phyloP scores from a whole-genome alignment of 345 rosid genomes.

The Citrus inodora region DNA sequence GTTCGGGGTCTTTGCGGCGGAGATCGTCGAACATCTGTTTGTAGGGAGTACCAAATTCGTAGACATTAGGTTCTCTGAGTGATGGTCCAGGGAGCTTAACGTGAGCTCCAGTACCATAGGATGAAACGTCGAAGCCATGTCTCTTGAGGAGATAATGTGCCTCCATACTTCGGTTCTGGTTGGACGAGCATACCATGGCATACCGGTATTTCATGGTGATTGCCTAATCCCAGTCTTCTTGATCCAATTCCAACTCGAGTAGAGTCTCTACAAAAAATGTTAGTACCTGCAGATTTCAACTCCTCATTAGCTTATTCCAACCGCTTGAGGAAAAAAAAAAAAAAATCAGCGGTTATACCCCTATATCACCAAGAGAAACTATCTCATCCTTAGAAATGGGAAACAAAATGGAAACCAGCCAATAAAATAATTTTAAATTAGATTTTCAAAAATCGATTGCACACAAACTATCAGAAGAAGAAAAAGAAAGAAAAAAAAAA shows the following conservation, averaged over 20 bases:
- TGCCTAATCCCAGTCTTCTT: background rate
- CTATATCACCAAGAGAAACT: background rate
- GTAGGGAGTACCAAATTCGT: slow-evolving; percentile 96
- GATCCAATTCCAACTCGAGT: background rate
- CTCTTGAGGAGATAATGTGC: slow-evolving; percentile 80
- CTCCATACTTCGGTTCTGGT: slow-evolving; percentile 92
- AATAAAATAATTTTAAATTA: too few species aligned
- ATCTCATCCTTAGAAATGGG: background rate
- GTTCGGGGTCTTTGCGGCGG: slow-evolving; percentile 91
- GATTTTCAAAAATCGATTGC: background rate
- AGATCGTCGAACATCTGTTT: slow-evolving; percentile 94
- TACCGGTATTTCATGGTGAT: slow-evolving; percentile 60
- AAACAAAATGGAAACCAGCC: background rate
- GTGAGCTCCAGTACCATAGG: slow-evolving; percentile 93
- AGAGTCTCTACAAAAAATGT: too few species aligned
- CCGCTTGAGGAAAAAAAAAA: background rate
- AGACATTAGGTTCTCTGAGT: slow-evolving; percentile 81
- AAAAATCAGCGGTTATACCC: background rate
- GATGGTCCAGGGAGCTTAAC: slow-evolving; percentile 93
- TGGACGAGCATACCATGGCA: slow-evolving; percentile 92
- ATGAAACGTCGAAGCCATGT: slow-evolving; percentile 88
- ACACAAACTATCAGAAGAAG: background rate
- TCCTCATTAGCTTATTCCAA: background rate
- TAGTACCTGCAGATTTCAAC: background rate
- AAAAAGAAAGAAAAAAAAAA: too few species aligned